Evolutionary conservation across 164 flowering plant genomes (phyloP), one percentile per base, ranked within the genome.

Genomic region (Saururus chinensis): DNA sequence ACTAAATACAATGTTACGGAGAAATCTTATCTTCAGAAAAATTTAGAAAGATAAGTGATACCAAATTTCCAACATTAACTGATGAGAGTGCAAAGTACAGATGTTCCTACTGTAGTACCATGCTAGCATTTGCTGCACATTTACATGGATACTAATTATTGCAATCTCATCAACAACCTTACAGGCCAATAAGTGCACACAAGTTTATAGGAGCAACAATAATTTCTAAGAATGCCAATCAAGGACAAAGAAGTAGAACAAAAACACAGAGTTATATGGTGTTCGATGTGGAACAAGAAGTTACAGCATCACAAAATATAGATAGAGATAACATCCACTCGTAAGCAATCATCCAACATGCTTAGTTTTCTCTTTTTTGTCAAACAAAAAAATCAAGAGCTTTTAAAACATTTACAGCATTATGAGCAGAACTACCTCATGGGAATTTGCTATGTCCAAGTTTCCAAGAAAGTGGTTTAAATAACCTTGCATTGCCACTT

Each of bases 401-500:
- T 6, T 30, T 10, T 13, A 20, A 7, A 22, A 23, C 4, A 16
- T 13, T 16, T 0, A 6, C 13, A 40, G 5, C 24, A 22, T 6
- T 7, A 20, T 30, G 25, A 37, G 17, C 55, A 61, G 19, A 7
- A 66, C 59, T 70, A 95, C 99, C 96, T 95, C 99, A 65, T 77
- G 79, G 13, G 91, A 95, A 65, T 95, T 95, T 20, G 82, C 96
- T 68, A 95, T 84, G 64, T 87, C 92, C 81, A 95, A 30, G 70
- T 95, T 91, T 24, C 97, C 89, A 14, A 95, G 74, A 74, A 95
- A 95, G 67, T 87, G 89, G 76, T 86, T 95, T 58, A 95, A 71
- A 75, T 95, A 95, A 51, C 82, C 91, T 75, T 91, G 96, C 99
- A 95, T 95, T 57, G 99, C 97, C 62, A 75, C 77, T 78, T 83